Percentiles rank a stretch among this genome's conserved stretches.
phyloP scores from a whole-genome alignment of 495 filamentous ascomycete genomes.

The Mytilinidion resinicola region DNA sequence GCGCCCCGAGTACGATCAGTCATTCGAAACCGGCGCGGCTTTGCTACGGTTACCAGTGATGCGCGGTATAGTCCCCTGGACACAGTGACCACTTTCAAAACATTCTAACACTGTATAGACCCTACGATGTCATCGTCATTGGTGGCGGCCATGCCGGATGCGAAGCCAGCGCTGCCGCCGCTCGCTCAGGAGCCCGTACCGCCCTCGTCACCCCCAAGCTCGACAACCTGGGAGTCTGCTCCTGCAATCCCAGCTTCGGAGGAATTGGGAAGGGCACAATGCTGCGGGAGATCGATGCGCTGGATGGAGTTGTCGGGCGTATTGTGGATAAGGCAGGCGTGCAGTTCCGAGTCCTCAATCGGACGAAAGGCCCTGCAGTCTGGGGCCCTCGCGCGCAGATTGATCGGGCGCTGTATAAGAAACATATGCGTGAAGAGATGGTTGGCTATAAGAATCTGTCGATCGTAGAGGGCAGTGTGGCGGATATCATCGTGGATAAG shows the following conservation, averaged over 20 bases:
- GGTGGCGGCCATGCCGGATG: conserved; percentile 94
- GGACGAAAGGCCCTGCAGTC: conserved; percentile 86
- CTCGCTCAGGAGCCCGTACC: conserved; percentile 81
- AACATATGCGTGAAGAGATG: conserved; percentile 87
- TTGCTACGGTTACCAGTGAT: conserved; percentile 35
- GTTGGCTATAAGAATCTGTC: conserved; percentile 65
- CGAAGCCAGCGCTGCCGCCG: conserved; percentile 90
- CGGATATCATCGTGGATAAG: conserved; percentile 71
- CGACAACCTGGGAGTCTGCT: conserved; percentile 89
- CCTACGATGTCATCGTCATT: conserved; percentile 90
- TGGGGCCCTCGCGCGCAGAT: conserved; percentile 98
- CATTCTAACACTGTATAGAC: conserved; percentile 39
- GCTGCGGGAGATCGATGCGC: conserved; percentile 88
- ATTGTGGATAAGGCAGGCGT: conserved; percentile 91
- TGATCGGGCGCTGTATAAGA: conserved; percentile 83
- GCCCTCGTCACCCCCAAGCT: conserved; percentile 81
- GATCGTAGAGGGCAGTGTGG: conserved; percentile 79
- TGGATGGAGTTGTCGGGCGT: conserved; percentile 83
- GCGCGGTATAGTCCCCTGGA: conserved; percentile 11
- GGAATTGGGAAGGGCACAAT: conserved; percentile 99
- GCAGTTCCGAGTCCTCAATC: conserved; percentile 84
- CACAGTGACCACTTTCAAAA: neutral
- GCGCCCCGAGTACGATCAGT: conserved; percentile 38
- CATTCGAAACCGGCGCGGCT: conserved; percentile 18
- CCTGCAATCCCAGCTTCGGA: conserved; percentile 95